These are phyloP conservation scores for Geranomyces variabilis DNA, from an alignment of 192 early-diverging fungal species.

Conservation along the genomic window DNA sequence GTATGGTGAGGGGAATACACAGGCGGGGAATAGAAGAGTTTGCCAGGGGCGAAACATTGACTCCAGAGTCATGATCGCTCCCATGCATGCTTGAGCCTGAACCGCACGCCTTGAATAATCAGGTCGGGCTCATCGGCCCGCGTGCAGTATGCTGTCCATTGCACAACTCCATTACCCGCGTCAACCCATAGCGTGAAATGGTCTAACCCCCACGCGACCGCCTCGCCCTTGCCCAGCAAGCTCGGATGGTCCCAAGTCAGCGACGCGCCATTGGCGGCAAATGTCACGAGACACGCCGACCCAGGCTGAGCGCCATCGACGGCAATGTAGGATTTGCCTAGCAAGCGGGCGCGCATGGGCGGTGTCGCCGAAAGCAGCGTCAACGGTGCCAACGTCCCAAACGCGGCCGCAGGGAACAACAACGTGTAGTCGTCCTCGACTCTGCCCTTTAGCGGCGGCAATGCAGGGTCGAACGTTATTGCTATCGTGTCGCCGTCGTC, in stretches of 20 bases:
- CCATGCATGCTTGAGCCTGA: neutral
- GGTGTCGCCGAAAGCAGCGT: neutral
- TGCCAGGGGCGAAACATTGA: too few relatives aligned
- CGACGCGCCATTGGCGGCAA: neutral
- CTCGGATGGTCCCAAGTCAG: neutral
- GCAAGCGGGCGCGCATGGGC: neutral
- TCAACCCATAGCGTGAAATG: slow-evolving; percentile 2
- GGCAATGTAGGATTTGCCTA: neutral
- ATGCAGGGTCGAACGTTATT: neutral
- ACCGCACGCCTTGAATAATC: neutral
- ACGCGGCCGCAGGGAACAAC: neutral
- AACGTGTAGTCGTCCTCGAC: slow-evolving; percentile 21
- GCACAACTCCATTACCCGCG: neutral
- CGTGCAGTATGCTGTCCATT: slow-evolving; percentile 3
- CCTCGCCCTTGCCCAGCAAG: neutral
- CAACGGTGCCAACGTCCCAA: slow-evolving; percentile 4
- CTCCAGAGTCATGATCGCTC: neutral
- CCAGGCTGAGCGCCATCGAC: neutral
- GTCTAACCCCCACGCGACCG: neutral
- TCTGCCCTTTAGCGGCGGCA: neutral
- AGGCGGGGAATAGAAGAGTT: too few relatives aligned
- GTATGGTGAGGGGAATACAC: too few relatives aligned
- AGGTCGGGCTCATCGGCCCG: neutral
- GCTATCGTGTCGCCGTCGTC: slow-evolving; percentile 18
- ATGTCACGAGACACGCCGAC: slow-evolving; percentile 3